These are phyloP conservation scores for Gossypium australe DNA, from an alignment of 345 rosid species.

Conservation along the genomic window DNA sequence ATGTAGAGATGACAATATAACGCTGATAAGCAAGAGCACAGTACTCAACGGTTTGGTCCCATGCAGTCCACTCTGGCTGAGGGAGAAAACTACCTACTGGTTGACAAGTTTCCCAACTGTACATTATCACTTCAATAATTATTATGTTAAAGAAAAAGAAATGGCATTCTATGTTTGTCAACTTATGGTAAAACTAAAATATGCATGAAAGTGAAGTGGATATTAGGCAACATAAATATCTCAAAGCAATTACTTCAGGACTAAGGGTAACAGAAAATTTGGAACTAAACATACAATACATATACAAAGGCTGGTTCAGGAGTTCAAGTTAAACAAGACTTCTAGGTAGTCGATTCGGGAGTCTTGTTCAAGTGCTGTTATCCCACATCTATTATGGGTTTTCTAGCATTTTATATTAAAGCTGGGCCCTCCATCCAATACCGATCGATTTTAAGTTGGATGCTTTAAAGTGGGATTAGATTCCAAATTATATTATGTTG, in stretches of 20 bases:
- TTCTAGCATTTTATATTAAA: too few relatives aligned
- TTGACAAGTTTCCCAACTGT: constrained; percentile 97
- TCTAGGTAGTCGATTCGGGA: too few relatives aligned
- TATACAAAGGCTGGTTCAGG: too few relatives aligned
- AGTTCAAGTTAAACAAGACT: too few relatives aligned
- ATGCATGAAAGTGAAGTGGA: background rate
- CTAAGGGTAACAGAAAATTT: background rate
- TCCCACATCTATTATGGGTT: too few relatives aligned
- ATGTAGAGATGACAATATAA: constrained; percentile 81
- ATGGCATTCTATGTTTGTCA: background rate
- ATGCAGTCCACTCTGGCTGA: constrained; percentile 99
- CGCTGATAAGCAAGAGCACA: constrained; percentile 94
- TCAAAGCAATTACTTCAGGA: background rate
- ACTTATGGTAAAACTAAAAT: constrained; percentile 2
- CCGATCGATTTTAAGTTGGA: too few relatives aligned
- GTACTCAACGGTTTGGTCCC: constrained; percentile 98
- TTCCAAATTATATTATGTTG: too few relatives aligned
- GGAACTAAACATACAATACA: background rate
- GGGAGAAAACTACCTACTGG: constrained; percentile 94
- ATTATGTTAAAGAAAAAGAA: constrained; percentile 10
- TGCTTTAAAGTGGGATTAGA: too few relatives aligned
- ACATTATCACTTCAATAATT: constrained; percentile 24
- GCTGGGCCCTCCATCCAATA: too few relatives aligned
- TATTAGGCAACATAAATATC: background rate
- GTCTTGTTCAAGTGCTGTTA: too few relatives aligned